These are phyloP conservation scores for Gracilaria vermiculophylla DNA, from an alignment of 23 red algal genomes.

Conservation along the genomic window DNA sequence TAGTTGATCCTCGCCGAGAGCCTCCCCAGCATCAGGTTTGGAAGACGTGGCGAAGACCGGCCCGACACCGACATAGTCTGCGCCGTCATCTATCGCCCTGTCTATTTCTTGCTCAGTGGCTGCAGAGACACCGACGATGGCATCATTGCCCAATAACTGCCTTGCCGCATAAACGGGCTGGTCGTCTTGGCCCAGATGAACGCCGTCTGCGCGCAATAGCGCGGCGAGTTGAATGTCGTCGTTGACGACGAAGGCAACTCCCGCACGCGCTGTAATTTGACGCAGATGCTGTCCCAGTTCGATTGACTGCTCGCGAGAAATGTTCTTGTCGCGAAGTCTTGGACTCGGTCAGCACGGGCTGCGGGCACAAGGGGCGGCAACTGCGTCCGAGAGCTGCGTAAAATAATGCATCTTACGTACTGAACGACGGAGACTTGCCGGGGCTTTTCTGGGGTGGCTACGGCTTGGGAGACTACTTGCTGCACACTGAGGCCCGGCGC, in stretches of 20 bases:
- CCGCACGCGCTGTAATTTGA: constrained; percentile 5
- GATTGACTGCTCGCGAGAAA: constrained; percentile 11
- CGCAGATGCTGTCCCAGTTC: constrained; percentile 40
- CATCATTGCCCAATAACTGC: constrained; percentile 8
- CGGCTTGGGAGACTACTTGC: background rate
- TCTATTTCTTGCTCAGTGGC: constrained; percentile 70
- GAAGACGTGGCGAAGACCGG: constrained; percentile 74
- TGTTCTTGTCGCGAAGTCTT: constrained; percentile 79
- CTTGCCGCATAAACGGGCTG: constrained; percentile 40
- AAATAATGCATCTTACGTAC: background rate
- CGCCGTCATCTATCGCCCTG: constrained; percentile 32
- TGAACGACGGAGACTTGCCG: constrained; percentile 18
- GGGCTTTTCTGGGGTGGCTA: background rate
- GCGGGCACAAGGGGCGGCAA: background rate
- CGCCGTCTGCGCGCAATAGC: constrained; percentile 78
- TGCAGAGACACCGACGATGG: constrained; percentile 84
- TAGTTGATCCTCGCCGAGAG: constrained; percentile 70
- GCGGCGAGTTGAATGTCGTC: constrained; percentile 84
- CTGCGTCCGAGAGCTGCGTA: background rate
- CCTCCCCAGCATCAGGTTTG: constrained; percentile 86
- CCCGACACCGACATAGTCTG: constrained; percentile 87
- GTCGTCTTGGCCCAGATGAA: constrained; percentile 99
- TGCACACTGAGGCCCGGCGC: background rate
- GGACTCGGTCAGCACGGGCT: background rate
- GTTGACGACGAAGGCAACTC: constrained; percentile 79